Evolutionary conservation across 345 rosid species (phyloP), one percentile per base, ranked within the genome.

Genomic region (Psidium guajava): DNA sequence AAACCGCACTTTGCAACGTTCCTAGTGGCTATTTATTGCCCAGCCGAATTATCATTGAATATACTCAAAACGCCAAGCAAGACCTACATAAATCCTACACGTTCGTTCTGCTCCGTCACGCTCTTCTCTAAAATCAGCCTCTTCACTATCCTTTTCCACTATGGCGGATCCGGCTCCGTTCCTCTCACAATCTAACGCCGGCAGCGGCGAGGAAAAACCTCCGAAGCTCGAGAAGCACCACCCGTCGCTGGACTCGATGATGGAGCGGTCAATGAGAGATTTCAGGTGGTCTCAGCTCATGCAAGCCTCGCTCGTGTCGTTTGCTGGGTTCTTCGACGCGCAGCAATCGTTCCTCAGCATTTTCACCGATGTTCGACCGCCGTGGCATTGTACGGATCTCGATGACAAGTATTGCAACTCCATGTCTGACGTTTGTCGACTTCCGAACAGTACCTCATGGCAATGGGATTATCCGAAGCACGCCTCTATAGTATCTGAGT

Each of bases 281-380:
- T 90, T 91, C 11, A 90, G 91, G 47, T 86, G 82, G 84, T 50
- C 84, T 44, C 94, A 91, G 89, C 84, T 90, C 73, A 20, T 90
- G 11, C 97, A 94, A 86, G 89, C 92, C 28, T 18, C 88, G 10
- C 87, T 94, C 44, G 95, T 94, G 18, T 93, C 97, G 0, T 81
- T 90, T 81, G 86, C 95, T 8, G 87, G 91, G 75, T 56, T 90
- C 42, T 94, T 94, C 85, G 95, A 93, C 69, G 95, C 93, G 9
- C 95, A 94, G 58, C 97, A 94, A 77, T 90, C 95, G 2, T 93
- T 94, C 87, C 88, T 94, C 44, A 90, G 90, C 52, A 91, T 93
- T 40, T 93, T 91, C 88, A 90, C 97, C 4, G 97, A 94, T 81
- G 87, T 90, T 1, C 89, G 87, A 69, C 94, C 97, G 0, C 49